Evolutionary conservation across 257 asterid species (phyloP), one percentile per base, ranked within the genome.

Genomic region (Penstemon barbatus): DNA sequence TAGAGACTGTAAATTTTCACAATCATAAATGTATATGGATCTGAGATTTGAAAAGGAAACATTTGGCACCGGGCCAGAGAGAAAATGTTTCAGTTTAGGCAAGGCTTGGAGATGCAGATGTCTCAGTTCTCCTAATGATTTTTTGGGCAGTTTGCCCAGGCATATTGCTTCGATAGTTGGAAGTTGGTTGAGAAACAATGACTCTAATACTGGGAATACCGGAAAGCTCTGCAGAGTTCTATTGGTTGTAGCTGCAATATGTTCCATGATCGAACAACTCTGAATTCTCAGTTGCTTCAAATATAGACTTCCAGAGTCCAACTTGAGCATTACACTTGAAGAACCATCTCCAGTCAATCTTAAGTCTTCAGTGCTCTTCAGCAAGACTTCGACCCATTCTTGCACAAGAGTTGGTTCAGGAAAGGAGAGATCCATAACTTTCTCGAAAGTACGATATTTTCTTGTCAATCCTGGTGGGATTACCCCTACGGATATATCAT

Each of bases 311-410:
- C 8, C 46, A 4, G 33, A 39, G 9, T 7, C 51, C 74, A 72
- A 55, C 25, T 67, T 51, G 11, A 48, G 46, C 53, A 77, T 9
- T 25, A 64, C 48, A 11, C 6, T 37, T 49, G 18, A 7, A 19
- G 65, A 57, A 43, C 75, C 75, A 50, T 61, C 52, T 57, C 63
- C 65, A 46, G 4, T 8, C 5, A 77, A 77, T 42, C 63, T 18
- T 1, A 62, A 48, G 44, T 53, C 62, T 51, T 72, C 68, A 36
- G 72, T 61, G 3, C 33, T 65, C 68, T 61, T 46, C 52, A 66
- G 57, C 51, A 68, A 19, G 18, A 43, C 42, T 3, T 8, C 13
- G 54, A 71, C 62, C 69, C 67, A 66, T 51, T 60, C 43, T 12
- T 44, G 62, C 13, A 71, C 36, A 6, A 53, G 61, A 66, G 51